Percentiles rank a stretch among this genome's conserved stretches.
Conservation (phyloP, 352 stramenopile species). For the Phytopythium litorale region DNA sequence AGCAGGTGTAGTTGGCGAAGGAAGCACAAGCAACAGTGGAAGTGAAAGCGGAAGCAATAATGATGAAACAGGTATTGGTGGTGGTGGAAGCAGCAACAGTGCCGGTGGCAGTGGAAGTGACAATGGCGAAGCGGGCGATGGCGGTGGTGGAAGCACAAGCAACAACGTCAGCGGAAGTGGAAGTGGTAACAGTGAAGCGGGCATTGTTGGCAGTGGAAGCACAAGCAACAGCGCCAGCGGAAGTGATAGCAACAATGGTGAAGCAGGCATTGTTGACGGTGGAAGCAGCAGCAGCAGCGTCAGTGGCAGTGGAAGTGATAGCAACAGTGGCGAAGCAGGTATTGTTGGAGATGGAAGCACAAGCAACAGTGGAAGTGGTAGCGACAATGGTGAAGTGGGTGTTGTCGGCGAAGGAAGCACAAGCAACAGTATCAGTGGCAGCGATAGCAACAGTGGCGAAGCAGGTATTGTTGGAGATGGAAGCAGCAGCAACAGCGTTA, state of each 20-base stretch:
- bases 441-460: neutral
- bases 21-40: neutral
- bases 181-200: too few species aligned
- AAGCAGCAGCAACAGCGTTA: neutral
- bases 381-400: neutral
- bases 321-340: too few species aligned
- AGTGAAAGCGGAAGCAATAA: neutral
- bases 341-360: too few species aligned
- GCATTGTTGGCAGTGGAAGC: neutral
- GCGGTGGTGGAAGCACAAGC: neutral
- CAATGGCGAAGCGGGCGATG: neutral
- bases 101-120: neutral
- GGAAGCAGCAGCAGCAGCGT: too few species aligned
- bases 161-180: neutral
- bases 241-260: too few species aligned
- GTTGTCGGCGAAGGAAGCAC: neutral
- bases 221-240: too few species aligned
- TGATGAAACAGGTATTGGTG: neutral
- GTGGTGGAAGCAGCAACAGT: neutral
- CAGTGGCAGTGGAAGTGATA: too few species aligned
- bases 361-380: neutral
- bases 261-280: too few species aligned
- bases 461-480: neutral
- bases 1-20: neutral
- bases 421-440: neutral